These are phyloP conservation scores for Sarocladium brachiariae DNA, from an alignment of 2,329 filamentous ascomycete genomes.

Conservation along the genomic window DNA sequence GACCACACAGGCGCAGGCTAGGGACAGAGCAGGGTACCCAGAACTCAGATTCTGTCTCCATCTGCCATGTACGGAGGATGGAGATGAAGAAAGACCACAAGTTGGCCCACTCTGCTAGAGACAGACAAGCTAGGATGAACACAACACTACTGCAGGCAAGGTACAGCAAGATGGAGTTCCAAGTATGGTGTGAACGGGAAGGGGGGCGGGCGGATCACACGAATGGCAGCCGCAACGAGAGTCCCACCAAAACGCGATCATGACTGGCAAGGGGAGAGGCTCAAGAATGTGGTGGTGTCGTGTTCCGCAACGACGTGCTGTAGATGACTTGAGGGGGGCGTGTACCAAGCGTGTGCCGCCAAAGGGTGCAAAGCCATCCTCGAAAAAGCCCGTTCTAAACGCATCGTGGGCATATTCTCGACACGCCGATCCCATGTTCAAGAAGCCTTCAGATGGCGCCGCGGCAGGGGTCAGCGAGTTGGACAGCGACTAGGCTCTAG, in stretches of 20 bases:
- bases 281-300: background rate
- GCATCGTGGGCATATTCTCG: slow-evolving; percentile 2
- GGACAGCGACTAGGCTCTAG: slow-evolving; percentile 4
- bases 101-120: slow-evolving; percentile 5
- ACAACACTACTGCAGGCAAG: slow-evolving; percentile 4
- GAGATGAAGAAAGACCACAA: slow-evolving; percentile 17
- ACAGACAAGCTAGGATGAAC: slow-evolving; percentile 5
- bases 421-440: background rate
- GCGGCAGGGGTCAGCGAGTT: slow-evolving; percentile 3
- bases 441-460: slow-evolving; percentile 6
- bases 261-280: slow-evolving; percentile 6
- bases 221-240: slow-evolving; percentile 28
- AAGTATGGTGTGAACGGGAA: slow-evolving; percentile 47
- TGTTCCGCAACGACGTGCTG: background rate
- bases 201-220: slow-evolving; percentile 45
- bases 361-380: background rate
- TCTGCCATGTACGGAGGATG: slow-evolving; percentile 19
- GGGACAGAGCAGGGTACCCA: slow-evolving; percentile 4
- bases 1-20: slow-evolving; percentile 14
- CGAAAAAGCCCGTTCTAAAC: background rate
- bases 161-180: slow-evolving; percentile 3
- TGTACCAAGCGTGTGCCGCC: background rate
- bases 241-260: background rate
- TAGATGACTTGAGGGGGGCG: background rate
- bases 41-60: background rate